phyloP scores from a whole-genome alignment of 768 basidiomycete species.

The Mycena kentingensis region DNA sequence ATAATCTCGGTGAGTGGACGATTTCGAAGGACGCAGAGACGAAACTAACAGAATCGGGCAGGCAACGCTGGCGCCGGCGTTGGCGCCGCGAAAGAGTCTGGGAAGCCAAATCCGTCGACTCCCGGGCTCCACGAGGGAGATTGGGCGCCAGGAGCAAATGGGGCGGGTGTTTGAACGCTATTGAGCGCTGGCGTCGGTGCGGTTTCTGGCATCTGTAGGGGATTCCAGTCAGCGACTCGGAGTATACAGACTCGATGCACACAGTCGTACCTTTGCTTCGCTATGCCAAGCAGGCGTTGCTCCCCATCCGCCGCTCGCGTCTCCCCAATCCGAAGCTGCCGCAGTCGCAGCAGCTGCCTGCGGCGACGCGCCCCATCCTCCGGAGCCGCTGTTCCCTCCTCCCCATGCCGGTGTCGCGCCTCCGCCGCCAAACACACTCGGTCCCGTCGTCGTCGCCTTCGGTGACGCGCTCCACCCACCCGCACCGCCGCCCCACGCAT shows the following conservation, averaged over 20 bases:
- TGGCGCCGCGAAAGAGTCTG: too few relatives aligned
- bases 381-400: background rate
- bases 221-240: too few relatives aligned
- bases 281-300: too few relatives aligned
- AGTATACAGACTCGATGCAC: too few relatives aligned
- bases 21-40: background rate
- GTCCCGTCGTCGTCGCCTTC: background rate
- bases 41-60: slow-evolving; percentile 14
- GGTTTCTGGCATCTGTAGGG: too few relatives aligned
- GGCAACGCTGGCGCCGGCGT: slow-evolving; percentile 6
- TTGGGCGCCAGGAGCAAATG: too few relatives aligned
- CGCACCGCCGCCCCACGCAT: slow-evolving; percentile 30
- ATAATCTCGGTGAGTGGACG: slow-evolving; percentile 3
- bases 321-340: background rate
- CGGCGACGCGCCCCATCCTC: too few relatives aligned
- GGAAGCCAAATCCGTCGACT: too few relatives aligned
- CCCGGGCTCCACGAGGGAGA: too few relatives aligned
- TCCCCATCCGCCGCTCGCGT: too few relatives aligned
- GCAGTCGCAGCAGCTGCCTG: background rate
- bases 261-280: too few relatives aligned
- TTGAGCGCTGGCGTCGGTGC: too few relatives aligned
- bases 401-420: slow-evolving; percentile 14
- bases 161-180: background rate
- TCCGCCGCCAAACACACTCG: background rate
- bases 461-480: background rate